Evolutionary conservation across 371 early-diverging fungal genomes (phyloP).

Genomic region (Mucor mucedo): DNA sequence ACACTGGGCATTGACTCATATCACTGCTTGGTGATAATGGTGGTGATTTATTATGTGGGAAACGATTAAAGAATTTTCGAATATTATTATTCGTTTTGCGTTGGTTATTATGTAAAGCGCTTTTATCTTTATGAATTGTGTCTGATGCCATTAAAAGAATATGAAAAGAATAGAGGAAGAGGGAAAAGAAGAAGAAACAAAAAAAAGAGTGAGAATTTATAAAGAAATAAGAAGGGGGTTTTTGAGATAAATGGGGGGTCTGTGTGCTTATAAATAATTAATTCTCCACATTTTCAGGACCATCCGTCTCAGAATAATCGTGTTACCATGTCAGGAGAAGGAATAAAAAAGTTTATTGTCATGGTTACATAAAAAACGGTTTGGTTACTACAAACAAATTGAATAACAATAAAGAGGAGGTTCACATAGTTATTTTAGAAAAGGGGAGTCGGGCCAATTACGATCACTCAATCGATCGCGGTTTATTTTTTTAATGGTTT

Average conservation of each 20-base stretch:
- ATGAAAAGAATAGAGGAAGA: constrained; percentile 2
- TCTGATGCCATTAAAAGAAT: neutral
- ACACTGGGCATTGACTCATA: constrained; percentile 7
- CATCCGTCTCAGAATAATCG: neutral
- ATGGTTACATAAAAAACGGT: neutral
- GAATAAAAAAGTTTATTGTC: neutral
- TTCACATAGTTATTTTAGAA: neutral
- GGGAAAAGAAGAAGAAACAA: neutral
- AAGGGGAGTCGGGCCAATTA: neutral
- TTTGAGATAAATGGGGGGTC: neutral
- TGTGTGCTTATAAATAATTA: constrained; percentile 1
- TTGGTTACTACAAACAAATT: too few species aligned
- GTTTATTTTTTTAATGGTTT: constrained; percentile 13
- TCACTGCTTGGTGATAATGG: constrained; percentile 2
- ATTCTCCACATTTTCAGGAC: neutral
- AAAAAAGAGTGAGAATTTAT: neutral
- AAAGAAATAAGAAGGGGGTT: neutral
- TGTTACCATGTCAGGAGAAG: constrained; percentile 2
- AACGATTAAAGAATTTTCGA: constrained; percentile 12
- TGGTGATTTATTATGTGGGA: constrained; percentile 10
- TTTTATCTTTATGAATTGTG: constrained; percentile 7
- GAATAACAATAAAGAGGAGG: too few species aligned
- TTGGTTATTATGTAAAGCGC: neutral
- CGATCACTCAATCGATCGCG: constrained; percentile 20
- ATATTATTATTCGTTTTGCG: neutral